Base-by-base conservation (phyloP, 371 early-diverging fungal genomes). In the Pancytospora philotis region DNA sequence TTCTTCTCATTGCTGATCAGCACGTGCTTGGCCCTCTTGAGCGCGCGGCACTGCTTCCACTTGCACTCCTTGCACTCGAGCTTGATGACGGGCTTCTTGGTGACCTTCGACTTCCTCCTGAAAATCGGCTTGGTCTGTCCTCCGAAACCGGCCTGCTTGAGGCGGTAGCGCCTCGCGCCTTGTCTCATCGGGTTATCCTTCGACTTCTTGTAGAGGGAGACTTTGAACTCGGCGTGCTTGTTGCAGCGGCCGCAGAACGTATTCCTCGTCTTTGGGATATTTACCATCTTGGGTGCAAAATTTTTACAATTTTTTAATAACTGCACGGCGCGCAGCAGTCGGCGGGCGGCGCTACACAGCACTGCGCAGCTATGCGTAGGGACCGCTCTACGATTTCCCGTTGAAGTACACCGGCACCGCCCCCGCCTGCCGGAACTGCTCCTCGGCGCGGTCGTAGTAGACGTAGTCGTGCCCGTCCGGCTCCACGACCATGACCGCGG, bases 11-110 rank as follows among this genome's bases (percentile, higher is more conserved):
- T 95, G 83, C 95, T 94, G 67, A 96, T 87, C 84, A 94, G 93
- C 82, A 94, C 94, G 88, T 92, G 94, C 87, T 96, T 96, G 87
- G 95, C 93, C 77, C 97, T 89, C 88, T 93, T 93, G 80, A 92
- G 78, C 68, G 91, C 85, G 57, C 89, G 83, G 85, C 92, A 92
- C 79, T 86, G 67, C 87, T 90, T 90, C 85, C 87, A 86, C 86
- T 92, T 92, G 89, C 97, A 96, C 79, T 85, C 86, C 72, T 87
- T 88, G 86, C 97, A 96, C 85, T 94, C 93, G 60, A 95, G 84
- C 86, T 93, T 90, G 70, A 95, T 86, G 55, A 92, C 92, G 78
- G 94, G 85, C 88, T 96, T 95, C 88, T 94, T 96, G 84, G 94
- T 93, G n/a, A 68, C 55, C 49, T 82, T 82, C 4, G 79, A 75